Conservation (phyloP, 768 basidiomycete genomes). For the Rhizopogon vesiculosus region DNA sequence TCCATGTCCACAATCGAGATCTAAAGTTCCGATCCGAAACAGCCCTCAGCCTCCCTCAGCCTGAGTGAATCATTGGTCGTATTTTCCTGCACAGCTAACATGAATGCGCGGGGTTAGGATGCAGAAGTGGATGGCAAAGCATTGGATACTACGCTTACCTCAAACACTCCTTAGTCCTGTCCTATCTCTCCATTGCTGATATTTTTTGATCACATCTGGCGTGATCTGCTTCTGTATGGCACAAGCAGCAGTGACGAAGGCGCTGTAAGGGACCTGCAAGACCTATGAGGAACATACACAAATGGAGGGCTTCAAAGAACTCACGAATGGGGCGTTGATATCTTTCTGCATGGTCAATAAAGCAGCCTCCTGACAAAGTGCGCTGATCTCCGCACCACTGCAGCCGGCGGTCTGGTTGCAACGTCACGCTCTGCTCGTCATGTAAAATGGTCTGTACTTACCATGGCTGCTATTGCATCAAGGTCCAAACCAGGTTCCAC, state of each 20-base stretch:
- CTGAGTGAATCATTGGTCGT: background rate
- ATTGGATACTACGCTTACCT: background rate
- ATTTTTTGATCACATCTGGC: conserved; percentile 66
- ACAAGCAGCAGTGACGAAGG: conserved; percentile 71
- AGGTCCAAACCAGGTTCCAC: conserved; percentile 69
- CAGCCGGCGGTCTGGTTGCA: conserved; percentile 80
- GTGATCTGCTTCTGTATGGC: conserved; percentile 82
- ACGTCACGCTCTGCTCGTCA: background rate
- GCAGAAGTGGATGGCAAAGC: conserved; percentile 1
- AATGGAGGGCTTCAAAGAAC: conserved; percentile 17
- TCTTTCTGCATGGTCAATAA: conserved; percentile 86
- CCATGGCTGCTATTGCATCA: conserved; percentile 62
- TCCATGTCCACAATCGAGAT: background rate
- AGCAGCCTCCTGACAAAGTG: conserved; percentile 95
- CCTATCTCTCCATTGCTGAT: conserved; percentile 60
- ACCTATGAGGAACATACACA: background rate
- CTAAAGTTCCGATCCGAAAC: background rate
- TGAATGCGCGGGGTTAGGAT: background rate
- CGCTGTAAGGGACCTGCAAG: conserved; percentile 63
- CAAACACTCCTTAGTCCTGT: conserved; percentile 17
- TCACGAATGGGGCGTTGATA: conserved; percentile 70
- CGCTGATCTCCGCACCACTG: conserved; percentile 91
- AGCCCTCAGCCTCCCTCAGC: background rate
- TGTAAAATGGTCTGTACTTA: conserved; percentile 27
- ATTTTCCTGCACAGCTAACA: background rate